phyloP scores from a whole-genome alignment of 2,329 filamentous ascomycete species.

The Xylariomycetidae sp. region DNA sequence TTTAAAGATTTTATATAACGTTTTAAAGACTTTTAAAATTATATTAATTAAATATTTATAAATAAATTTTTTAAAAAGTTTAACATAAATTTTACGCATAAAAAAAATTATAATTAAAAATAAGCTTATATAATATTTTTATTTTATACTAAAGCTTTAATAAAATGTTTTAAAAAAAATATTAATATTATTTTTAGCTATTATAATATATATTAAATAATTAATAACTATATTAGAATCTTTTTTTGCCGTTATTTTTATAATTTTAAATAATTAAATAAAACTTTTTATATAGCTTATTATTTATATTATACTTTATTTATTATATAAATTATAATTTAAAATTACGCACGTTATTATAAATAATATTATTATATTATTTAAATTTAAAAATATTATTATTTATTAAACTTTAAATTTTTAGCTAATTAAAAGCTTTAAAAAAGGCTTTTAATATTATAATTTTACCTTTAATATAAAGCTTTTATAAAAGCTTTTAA shows the following conservation, averaged over 20 bases:
- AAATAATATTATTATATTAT: neutral
- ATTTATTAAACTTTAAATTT: too few species aligned
- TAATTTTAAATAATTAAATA: neutral
- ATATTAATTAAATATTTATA: constrained; percentile 1
- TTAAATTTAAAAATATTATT: neutral
- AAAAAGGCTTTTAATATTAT: too few species aligned
- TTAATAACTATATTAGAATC: too few species aligned
- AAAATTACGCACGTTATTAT: neutral
- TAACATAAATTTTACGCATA: too few species aligned
- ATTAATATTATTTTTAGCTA: too few species aligned
- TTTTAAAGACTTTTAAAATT: too few species aligned
- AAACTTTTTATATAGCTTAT: neutral
- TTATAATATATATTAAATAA: too few species aligned
- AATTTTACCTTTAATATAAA: too few species aligned
- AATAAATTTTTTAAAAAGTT: neutral
- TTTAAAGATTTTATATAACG: neutral
- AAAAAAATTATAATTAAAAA: neutral
- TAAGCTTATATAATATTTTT: constrained; percentile 1
- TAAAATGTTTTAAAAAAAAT: too few species aligned
- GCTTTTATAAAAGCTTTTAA: too few species aligned
- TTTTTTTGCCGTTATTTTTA: neutral
- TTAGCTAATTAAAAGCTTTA: too few species aligned
- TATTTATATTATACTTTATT: neutral
- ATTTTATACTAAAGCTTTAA: neutral
- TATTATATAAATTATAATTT: too few species aligned